A percentile compares a stretch with the other conserved stretches of the same genome.
phyloP scores from a whole-genome alignment of 768 basidiomycete species.

The Pisolithus orientalis region DNA sequence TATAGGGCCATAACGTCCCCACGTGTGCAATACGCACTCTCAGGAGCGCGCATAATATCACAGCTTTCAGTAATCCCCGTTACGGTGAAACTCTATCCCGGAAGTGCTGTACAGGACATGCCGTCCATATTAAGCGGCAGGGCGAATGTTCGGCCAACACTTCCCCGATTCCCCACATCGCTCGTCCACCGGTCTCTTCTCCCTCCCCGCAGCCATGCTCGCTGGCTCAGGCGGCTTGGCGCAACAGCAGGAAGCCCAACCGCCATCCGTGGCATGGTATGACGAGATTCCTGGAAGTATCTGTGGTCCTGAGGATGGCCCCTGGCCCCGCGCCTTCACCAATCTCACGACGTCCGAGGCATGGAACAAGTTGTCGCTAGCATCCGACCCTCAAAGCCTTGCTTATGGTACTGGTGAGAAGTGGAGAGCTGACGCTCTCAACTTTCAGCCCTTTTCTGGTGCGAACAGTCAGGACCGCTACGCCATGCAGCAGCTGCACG shows the following conservation, averaged over 20 bases:
- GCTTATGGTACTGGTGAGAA: conserved; percentile 31
- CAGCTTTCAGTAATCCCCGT: conserved; percentile 1
- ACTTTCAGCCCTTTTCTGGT: conserved; percentile 57
- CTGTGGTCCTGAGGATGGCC: conserved; percentile 57
- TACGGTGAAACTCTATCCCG: conserved; percentile 13
- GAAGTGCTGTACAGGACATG: conserved; percentile 19
- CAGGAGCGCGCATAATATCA: conserved; percentile 7
- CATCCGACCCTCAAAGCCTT: conserved; percentile 47
- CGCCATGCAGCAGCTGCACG: conserved; percentile 48
- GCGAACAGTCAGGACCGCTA: conserved; percentile 60
- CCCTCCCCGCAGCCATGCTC: conserved; percentile 7
- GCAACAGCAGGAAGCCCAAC: conserved; percentile 8
- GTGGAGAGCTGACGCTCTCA: conserved; percentile 51
- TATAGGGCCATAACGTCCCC: conserved; percentile 10
- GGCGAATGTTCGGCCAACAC: not conserved
- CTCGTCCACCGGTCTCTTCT: not conserved
- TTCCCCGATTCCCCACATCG: not conserved
- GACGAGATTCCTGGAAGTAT: conserved; percentile 59
- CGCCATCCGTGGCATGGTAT: conserved; percentile 40
- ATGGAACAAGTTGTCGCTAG: conserved; percentile 43
- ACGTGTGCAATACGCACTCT: conserved; percentile 19
- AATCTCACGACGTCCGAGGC: conserved; percentile 45
- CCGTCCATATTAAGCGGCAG: conserved; percentile 23
- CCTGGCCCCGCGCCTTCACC: conserved; percentile 57
- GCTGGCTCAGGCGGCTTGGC: conserved; percentile 13